A percentile compares a stretch with the other conserved stretches of the same genome.
Conservation (phyloP, 805 yeast species). For the Ogataea zsoltii region DNA sequence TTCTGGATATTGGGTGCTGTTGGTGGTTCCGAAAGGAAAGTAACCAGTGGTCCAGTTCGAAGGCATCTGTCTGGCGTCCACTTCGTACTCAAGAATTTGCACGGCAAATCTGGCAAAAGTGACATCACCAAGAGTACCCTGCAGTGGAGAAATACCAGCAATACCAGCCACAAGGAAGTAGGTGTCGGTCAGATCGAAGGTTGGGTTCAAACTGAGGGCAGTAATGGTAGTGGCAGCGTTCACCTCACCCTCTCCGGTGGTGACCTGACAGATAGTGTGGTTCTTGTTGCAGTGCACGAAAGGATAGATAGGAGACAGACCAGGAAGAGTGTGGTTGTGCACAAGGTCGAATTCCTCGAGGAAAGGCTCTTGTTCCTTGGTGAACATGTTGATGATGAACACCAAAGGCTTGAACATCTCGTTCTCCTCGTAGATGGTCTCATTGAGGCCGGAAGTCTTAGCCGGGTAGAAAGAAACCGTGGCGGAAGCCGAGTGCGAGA, state of each 20-base stretch:
- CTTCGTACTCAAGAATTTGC: constrained; percentile 60
- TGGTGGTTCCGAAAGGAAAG: constrained; percentile 53
- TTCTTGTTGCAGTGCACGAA: constrained; percentile 53
- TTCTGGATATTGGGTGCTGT: constrained; percentile 51
- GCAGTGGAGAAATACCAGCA: constrained; percentile 61
- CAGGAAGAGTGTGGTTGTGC: constrained; percentile 62
- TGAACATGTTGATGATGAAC: constrained; percentile 57
- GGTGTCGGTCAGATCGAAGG: constrained; percentile 58
- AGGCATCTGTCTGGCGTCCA: constrained; percentile 51
- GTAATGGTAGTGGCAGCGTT: constrained; percentile 63
- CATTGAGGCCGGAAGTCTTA: constrained; percentile 25
- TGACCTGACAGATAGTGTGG: constrained; percentile 56
- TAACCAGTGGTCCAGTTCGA: constrained; percentile 62
- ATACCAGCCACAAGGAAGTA: constrained; percentile 67
- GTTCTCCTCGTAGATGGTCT: constrained; percentile 22
- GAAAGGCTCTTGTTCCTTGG: constrained; percentile 55
- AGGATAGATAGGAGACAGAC: constrained; percentile 62
- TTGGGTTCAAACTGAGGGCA: constrained; percentile 53
- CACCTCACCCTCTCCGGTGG: constrained; percentile 71
- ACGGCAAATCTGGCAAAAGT: constrained; percentile 62
- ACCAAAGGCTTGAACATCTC: constrained; percentile 51
- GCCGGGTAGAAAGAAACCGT: constrained; percentile 18
- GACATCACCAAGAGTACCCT: constrained; percentile 60
- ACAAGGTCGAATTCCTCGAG: constrained; percentile 46
- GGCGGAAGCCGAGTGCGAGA: constrained; percentile 17